Percentiles rank a stretch among this genome's conserved stretches.
Conservation (phyloP, 2,329 filamentous ascomycete genomes). For the Colletotrichum liaoningense region DNA sequence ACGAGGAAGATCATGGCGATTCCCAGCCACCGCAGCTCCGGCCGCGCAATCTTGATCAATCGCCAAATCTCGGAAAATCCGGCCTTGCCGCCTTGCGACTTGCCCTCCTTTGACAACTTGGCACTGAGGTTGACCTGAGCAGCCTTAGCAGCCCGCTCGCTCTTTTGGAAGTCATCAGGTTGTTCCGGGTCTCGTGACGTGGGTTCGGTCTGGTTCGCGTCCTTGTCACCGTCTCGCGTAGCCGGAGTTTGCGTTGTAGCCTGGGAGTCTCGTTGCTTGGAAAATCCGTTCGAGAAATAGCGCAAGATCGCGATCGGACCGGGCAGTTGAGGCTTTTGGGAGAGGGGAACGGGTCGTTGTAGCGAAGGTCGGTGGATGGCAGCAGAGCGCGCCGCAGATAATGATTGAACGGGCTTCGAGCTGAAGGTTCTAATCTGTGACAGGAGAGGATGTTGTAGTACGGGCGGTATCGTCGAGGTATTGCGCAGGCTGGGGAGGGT, state of each 20-base stretch:
- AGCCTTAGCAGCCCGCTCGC: slow-evolving; percentile 87
- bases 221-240: not conserved
- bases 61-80: slow-evolving; percentile 84
- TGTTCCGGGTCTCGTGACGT: slow-evolving; percentile 44
- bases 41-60: slow-evolving; percentile 87
- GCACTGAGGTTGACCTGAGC: slow-evolving; percentile 91
- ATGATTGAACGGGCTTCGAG: not conserved
- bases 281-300: slow-evolving; percentile 44
- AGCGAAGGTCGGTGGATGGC: not conserved
- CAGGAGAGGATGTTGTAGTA: slow-evolving; percentile 25
- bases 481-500: slow-evolving; percentile 36
- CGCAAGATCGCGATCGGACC: slow-evolving; percentile 38
- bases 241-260: not conserved
- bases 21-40: slow-evolving; percentile 82
- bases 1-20: slow-evolving; percentile 87
- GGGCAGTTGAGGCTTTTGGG: slow-evolving; percentile 4
- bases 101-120: slow-evolving; percentile 86
- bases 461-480: slow-evolving; percentile 15
- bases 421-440: slow-evolving; percentile 14
- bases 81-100: slow-evolving; percentile 62
- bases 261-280: slow-evolving; percentile 38
- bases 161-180: slow-evolving; percentile 66
- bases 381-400: not conserved
- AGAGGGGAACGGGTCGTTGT: not conserved
- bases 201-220: slow-evolving; percentile 50